Evolutionary conservation across 1,139 yeast species (phyloP).

Genomic region (Nematodospora anomalae): DNA sequence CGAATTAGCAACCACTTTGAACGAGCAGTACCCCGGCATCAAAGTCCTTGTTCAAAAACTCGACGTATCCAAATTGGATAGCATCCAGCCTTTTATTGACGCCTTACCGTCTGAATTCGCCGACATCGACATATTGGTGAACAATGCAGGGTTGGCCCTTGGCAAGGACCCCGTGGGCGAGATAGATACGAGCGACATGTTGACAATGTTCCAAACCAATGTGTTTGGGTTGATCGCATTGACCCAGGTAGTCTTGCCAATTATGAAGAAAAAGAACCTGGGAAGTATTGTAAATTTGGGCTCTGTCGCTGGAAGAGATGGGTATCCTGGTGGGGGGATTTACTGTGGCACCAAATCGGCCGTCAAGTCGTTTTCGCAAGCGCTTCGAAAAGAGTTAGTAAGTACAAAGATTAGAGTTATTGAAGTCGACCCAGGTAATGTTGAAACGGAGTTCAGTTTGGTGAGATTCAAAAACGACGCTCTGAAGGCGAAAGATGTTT

Average conservation of each 20-base stretch:
- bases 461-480: slow-evolving; percentile 76
- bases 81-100: slow-evolving; percentile 33
- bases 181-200: slow-evolving; percentile 33
- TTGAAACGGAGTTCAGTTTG: slow-evolving; percentile 81
- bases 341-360: slow-evolving; percentile 91
- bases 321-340: slow-evolving; percentile 83
- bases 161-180: slow-evolving; percentile 41
- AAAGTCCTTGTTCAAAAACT: slow-evolving; percentile 27
- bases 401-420: slow-evolving; percentile 73
- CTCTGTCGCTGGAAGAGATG: slow-evolving; percentile 84
- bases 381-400: slow-evolving; percentile 76
- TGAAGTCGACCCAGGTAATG: slow-evolving; percentile 86
- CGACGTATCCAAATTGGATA: slow-evolving; percentile 38
- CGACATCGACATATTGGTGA: slow-evolving; percentile 40
- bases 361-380: slow-evolving; percentile 70
- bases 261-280: slow-evolving; percentile 44
- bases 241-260: slow-evolving; percentile 45
- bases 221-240: slow-evolving; percentile 42
- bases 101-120: slow-evolving; percentile 35
- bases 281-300: slow-evolving; percentile 87
- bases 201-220: slow-evolving; percentile 43
- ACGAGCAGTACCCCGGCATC: slow-evolving; percentile 25
- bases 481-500: slow-evolving; percentile 67
- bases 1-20: slow-evolving; percentile 28
- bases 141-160: slow-evolving; percentile 46